phyloP scores from a whole-genome alignment of 2,329 filamentous ascomycete species.

The Phaeosphaeriaceae sp. region DNA sequence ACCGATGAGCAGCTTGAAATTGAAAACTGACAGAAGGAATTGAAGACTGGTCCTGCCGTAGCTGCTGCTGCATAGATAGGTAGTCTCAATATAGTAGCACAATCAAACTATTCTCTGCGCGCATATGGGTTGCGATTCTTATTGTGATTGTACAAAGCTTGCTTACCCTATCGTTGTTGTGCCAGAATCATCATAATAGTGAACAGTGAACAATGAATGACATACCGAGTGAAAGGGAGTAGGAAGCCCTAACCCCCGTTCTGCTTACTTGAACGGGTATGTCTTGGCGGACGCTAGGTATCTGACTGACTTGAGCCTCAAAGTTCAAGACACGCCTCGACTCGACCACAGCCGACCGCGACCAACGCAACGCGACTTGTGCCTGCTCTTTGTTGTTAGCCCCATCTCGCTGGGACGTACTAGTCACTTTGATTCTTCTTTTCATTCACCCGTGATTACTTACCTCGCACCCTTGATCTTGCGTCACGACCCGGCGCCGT shows the following conservation, averaged over 20 bases:
- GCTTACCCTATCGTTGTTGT: background rate
- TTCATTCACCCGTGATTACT: background rate
- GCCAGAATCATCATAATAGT: too few species aligned
- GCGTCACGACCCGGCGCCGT: constrained; percentile 20
- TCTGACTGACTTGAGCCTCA: constrained; percentile 19
- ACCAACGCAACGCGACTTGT: constrained; percentile 17
- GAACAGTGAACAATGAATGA: background rate
- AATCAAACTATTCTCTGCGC: constrained; percentile 19
- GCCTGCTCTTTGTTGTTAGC: constrained; percentile 15
- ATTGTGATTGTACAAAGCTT: background rate
- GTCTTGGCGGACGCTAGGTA: constrained; percentile 10
- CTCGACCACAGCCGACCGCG: constrained; percentile 21
- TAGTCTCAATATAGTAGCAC: background rate
- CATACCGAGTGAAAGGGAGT: background rate
- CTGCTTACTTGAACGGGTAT: background rate
- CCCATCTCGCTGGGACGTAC: constrained; percentile 10
- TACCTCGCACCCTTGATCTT: constrained; percentile 3
- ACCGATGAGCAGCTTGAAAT: constrained; percentile 86
- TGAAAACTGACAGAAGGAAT: constrained; percentile 59
- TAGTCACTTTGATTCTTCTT: background rate
- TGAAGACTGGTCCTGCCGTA: constrained; percentile 57
- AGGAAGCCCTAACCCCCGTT: background rate
- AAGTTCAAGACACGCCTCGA: constrained; percentile 14
- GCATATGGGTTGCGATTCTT: too few species aligned
- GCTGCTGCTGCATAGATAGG: constrained; percentile 49